Conservation (phyloP, 2,329 filamentous ascomycete genomes). For the Alternaria sp. region DNA sequence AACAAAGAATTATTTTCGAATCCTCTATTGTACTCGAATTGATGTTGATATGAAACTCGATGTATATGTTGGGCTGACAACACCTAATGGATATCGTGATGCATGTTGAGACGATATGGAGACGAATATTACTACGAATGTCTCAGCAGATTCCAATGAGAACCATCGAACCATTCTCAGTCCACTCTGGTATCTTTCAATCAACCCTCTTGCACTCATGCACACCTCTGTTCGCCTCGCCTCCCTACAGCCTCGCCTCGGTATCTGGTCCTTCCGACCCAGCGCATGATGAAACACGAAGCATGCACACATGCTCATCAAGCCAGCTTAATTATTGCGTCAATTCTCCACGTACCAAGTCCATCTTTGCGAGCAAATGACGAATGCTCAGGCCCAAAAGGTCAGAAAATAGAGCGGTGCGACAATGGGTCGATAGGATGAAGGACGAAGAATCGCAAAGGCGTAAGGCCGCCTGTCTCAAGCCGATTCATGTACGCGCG, state of each 20-base stretch:
- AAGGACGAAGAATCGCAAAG: not conserved
- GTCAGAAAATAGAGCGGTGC: not conserved
- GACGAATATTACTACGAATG: not conserved
- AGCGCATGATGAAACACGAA: slow-evolving; percentile 1
- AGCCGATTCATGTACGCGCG: not conserved
- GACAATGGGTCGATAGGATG: not conserved
- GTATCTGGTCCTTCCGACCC: not conserved
- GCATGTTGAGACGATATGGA: not conserved
- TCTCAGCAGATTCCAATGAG: not conserved
- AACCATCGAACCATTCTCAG: slow-evolving; percentile 9
- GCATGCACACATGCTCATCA: not conserved
- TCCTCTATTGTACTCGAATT: not conserved
- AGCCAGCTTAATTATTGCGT: not conserved
- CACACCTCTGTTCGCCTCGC: not conserved
- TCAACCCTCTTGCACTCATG: not conserved
- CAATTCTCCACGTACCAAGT: not conserved
- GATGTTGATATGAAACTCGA: not conserved
- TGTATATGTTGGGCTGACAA: not conserved
- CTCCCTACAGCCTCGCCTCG: not conserved
- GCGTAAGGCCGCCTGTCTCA: not conserved
- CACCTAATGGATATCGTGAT: not conserved
- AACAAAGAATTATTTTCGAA: not conserved
- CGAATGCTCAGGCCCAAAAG: not conserved
- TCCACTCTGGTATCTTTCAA: not conserved
- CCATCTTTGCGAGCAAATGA: not conserved